Evolutionary conservation across 495 filamentous ascomycete species (phyloP), one percentile per base, ranked within the genome.

Genomic region (Parathielavia appendiculata): DNA sequence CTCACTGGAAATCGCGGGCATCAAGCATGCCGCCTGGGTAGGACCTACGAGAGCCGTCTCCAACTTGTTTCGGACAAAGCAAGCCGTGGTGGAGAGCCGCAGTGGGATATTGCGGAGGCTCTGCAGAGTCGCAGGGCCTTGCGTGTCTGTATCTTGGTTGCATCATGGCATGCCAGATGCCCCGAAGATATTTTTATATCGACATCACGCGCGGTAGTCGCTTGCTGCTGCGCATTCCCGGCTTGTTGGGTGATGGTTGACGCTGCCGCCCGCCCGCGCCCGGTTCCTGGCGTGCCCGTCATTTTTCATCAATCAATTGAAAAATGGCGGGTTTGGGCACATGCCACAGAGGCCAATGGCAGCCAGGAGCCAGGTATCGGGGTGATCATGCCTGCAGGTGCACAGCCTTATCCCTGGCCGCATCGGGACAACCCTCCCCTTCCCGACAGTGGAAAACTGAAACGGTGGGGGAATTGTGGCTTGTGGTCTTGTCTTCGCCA

Each of bases 161-260:
- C 49, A 60, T 68, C 52, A 59, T 57, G 17, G 41, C 47, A 65
- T 62, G 61, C 63, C 60, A 60, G 58, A 66, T 66, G 56, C 58
- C 36, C 45, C 45, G 51, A 48, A 61, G 60, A 63, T 71, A 71
- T 71, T 71, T 71, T 71, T 71, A 66, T 60, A 60, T 64, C 60
- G 61, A 20, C 49, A 44, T 17, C 32, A 59, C 62, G 51, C 62
- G 62, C 64, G 61, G 69, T 64, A 67, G 57, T 41, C 49, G 56
- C 55, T 48, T 32, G 56, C 51, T 52, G 62, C 66, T 65, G 66
- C 66, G 60, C 62, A 66, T 40, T 63, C 68, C 66, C 65, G 59
- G 48, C 45, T 50, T 41, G 38, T 52, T 66, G 66, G 60, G 41
- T 55, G 65, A 53, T 57, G 59, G 53, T 57, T 54, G 50, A 58